A percentile compares a stretch with the other conserved stretches of the same genome.
Evolutionary conservation across 805 yeast genomes (phyloP).

Genomic region (Cyberlindnera americana): DNA sequence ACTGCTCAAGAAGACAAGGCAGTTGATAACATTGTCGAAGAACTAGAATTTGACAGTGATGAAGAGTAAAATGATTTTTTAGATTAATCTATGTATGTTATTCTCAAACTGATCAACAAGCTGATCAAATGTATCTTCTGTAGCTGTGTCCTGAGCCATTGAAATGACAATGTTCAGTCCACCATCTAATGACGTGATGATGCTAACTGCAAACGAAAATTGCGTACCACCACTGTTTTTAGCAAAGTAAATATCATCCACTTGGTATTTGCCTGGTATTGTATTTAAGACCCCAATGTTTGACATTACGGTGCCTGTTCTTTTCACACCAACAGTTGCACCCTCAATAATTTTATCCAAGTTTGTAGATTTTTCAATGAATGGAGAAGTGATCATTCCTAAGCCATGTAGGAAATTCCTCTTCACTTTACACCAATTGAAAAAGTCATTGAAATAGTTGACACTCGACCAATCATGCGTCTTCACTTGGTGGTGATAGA

Average conservation of each 20-base stretch:
- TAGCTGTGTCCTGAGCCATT: slow-evolving; percentile 10
- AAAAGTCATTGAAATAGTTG: slow-evolving; percentile 10
- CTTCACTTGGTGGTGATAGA: slow-evolving; percentile 10
- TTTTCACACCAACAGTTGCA: slow-evolving; percentile 8
- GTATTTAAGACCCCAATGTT: slow-evolving; percentile 19
- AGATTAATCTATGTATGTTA: slow-evolving; percentile 7
- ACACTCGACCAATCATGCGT: slow-evolving; percentile 6
- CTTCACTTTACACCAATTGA: slow-evolving; percentile 3
- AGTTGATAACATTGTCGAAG: slow-evolving; percentile 15
- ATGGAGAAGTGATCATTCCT: slow-evolving; percentile 18
- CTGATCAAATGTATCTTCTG: slow-evolving; percentile 8
- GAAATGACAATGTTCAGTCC: slow-evolving; percentile 20
- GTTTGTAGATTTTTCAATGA: slow-evolving; percentile 7
- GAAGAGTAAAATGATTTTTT: slow-evolving; percentile 23
- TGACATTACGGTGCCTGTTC: slow-evolving; percentile 19
- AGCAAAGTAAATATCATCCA: slow-evolving; percentile 16
- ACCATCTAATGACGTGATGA: slow-evolving; percentile 6
- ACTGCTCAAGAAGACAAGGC: slow-evolving; percentile 3
- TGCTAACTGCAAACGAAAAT: slow-evolving; percentile 13
- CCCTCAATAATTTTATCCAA: slow-evolving; percentile 15
- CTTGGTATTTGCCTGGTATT: slow-evolving; percentile 1
- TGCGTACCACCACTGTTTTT: slow-evolving; percentile 16
- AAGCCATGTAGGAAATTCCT: slow-evolving; percentile 15
- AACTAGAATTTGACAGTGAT: slow-evolving; percentile 30
- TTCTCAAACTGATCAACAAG: slow-evolving; percentile 11